Base-by-base conservation (phyloP, 805 yeast genomes). In the Blastobotrys americana region DNA sequence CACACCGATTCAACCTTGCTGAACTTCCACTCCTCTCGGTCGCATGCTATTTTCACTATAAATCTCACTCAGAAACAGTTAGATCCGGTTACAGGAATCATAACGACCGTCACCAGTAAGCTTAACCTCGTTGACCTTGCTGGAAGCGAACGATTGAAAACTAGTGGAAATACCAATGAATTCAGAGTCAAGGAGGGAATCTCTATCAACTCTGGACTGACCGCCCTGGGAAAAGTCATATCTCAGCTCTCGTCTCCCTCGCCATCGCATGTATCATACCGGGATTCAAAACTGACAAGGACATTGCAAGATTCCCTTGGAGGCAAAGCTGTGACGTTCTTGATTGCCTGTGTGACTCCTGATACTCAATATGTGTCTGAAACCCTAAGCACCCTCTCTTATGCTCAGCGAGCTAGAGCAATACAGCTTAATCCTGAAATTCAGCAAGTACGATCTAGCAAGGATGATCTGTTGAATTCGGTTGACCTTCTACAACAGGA, bases 251-350 rank as follows among this genome's bases (percentile, higher is more conserved):
- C 76, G 15, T 15, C 28, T 25, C 31, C 46, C 15, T 5, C 28
- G 8, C 41, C 33, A 1, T 25, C 44, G 2, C 57, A 53, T 21
- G 44, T 77, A 1, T 82, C 84, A 0, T 79, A 77, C 54, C 67
- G 88, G 52, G 88, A 82, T 49, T 79, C 86, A 0, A 67, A 70
- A 0, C 65, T 87, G 43, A 87, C 96, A 0, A 65, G 95, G 50
- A 66, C 86, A 37, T 68, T 87, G 44, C 86, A 86, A 58, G 86
- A 85, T 55, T 83, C 94, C 0, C 65, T 86, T 15, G 95, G 95
- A 3, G 95, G 95, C 0, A 84, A 85, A 54, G 84, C 95, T 57
- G 80, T 84, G 59, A 86, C 95, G 0, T 84, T 82, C 5, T 82
- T 87, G 88, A 82, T 87, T 50, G 95, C 86, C 2, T 86, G 95